Evolutionary conservation across 1,284 basidiomycete genomes (phyloP).

Genomic region (Sanguinoderma infundibulare): DNA sequence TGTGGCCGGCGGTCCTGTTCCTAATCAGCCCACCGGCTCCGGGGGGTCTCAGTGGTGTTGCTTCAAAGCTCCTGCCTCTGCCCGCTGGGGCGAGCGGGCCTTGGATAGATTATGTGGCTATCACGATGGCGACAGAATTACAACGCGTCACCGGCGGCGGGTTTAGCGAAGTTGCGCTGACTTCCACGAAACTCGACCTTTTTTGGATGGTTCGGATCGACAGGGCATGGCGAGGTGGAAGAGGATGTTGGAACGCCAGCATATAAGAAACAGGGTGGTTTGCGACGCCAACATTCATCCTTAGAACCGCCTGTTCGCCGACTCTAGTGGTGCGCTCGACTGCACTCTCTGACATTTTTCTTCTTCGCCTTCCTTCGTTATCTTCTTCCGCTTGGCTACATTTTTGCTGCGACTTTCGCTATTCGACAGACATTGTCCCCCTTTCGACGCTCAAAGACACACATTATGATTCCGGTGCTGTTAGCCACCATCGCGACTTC

Average conservation of each 20-base stretch:
- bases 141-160: too few relatives aligned
- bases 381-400: too few relatives aligned
- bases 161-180: too few relatives aligned
- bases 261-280: neutral
- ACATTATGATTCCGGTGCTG: slow-evolving; percentile 17
- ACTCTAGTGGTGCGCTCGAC: neutral
- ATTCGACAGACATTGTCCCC: neutral
- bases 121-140: too few relatives aligned
- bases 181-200: too few relatives aligned
- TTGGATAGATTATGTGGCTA: too few relatives aligned
- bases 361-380: neutral
- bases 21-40: too few relatives aligned
- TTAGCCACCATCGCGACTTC: slow-evolving; percentile 27
- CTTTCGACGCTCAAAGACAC: neutral
- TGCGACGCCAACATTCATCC: neutral
- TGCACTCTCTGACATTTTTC: neutral
- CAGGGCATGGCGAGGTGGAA: neutral
- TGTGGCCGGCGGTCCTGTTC: too few relatives aligned
- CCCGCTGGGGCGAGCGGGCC: too few relatives aligned
- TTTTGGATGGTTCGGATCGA: too few relatives aligned
- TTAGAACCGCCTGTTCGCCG: neutral
- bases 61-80: too few relatives aligned
- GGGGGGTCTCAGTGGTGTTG: too few relatives aligned
- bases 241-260: neutral
- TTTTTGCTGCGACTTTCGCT: neutral